Conservation (phyloP, 495 filamentous ascomycete genomes). For the Penicillium desertorum region DNA sequence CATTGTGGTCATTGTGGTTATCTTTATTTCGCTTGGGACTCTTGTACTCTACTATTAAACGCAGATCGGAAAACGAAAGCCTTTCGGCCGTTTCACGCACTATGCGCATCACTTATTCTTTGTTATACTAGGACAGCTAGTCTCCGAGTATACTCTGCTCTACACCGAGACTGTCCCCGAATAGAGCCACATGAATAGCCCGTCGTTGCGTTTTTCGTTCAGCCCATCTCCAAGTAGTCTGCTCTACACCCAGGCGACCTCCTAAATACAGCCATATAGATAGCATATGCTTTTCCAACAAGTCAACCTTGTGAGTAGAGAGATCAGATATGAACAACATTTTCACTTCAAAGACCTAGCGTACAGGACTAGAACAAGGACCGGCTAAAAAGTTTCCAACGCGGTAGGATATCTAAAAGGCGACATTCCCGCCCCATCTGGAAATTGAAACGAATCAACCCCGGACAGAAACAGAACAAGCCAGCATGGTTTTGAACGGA, state of each 20-base stretch:
- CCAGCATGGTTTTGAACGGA: constrained; percentile 3
- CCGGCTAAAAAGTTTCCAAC: neutral
- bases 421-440: constrained; percentile 8
- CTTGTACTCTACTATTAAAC: too few relatives aligned
- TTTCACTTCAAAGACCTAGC: neutral
- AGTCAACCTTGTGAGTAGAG: constrained; percentile 4
- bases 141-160: neutral
- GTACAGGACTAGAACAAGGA: neutral
- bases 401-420: constrained; percentile 2
- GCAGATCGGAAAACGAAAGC: too few relatives aligned
- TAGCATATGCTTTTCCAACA: neutral
- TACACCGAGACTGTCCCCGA: neutral
- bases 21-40: too few relatives aligned
- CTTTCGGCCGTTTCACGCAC: too few relatives aligned
- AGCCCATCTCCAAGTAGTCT: neutral
- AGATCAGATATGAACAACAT: neutral
- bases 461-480: constrained; percentile 10
- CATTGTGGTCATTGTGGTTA: too few relatives aligned
- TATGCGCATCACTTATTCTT: too few relatives aligned
- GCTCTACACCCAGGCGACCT: neutral
- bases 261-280: neutral
- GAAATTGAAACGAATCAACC: constrained; percentile 15
- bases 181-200: neutral
- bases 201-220: neutral
- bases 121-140: too few relatives aligned